Conservation (phyloP, 1,284 basidiomycete genomes). For the Trichosporon ovoides region DNA sequence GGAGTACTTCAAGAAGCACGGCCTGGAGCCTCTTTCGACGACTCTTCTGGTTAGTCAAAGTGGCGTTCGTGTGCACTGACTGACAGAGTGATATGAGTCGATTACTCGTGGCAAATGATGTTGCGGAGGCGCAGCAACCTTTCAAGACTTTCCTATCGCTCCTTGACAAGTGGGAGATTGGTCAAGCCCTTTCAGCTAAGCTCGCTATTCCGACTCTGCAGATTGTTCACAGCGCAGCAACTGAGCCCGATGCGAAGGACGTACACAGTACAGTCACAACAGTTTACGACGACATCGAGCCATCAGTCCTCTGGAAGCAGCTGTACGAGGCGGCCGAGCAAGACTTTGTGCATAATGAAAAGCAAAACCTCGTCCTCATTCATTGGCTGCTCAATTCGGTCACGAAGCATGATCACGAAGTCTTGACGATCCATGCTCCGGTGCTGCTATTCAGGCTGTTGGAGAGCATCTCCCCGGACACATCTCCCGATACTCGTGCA, state of each 20-base stretch:
- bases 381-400: constrained; percentile 50
- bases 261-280: constrained; percentile 78
- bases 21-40: constrained; percentile 61
- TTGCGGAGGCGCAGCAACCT: constrained; percentile 66
- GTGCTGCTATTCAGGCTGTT: constrained; percentile 24
- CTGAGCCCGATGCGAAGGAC: not conserved
- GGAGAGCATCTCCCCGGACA: not conserved
- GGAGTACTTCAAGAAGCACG: constrained; percentile 63
- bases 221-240: constrained; percentile 21
- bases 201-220: constrained; percentile 65
- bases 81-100: constrained; percentile 64
- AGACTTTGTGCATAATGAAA: constrained; percentile 37
- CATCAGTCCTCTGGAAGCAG: constrained; percentile 76
- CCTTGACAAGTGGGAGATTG: constrained; percentile 95
- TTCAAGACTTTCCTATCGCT: constrained; percentile 94
- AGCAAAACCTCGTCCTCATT: constrained; percentile 41
- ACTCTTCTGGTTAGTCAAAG: constrained; percentile 60
- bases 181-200: constrained; percentile 68
- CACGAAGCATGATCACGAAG: constrained; percentile 52
- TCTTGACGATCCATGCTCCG: constrained; percentile 32
- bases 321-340: constrained; percentile 55
- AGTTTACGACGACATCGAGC: constrained; percentile 88
- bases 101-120: constrained; percentile 58
- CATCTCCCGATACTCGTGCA: not conserved
- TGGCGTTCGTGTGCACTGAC: not conserved